A percentile compares a stretch with the other conserved stretches of the same genome.
Conservation (phyloP, 768 basidiomycete species). For the Mrakia blollopis region DNA sequence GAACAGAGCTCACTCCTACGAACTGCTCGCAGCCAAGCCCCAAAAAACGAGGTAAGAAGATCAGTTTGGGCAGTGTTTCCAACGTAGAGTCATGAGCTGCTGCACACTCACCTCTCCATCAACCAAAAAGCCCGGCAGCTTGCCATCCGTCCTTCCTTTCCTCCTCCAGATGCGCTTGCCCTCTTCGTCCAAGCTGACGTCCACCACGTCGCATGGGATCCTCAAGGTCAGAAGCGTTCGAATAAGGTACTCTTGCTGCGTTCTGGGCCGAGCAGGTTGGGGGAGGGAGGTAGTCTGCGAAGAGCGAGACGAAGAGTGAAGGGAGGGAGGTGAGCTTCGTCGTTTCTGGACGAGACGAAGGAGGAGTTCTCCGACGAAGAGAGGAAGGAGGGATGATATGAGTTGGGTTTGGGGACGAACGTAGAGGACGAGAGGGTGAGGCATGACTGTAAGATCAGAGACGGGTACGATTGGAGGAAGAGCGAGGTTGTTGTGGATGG, state of each 20-base stretch:
- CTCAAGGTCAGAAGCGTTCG: slow-evolving; percentile 18
- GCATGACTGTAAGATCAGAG: not conserved
- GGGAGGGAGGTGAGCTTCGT: not conserved
- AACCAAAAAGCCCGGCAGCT: slow-evolving; percentile 26
- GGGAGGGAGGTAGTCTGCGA: slow-evolving; percentile 21
- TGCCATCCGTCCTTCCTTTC: slow-evolving; percentile 30
- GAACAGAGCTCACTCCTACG: not conserved
- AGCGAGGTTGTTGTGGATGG: not conserved
- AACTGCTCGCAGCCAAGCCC: not conserved
- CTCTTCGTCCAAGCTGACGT: slow-evolving; percentile 26
- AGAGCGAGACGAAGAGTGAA: not conserved
- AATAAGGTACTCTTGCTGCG: slow-evolving; percentile 29
- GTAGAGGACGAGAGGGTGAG: not conserved
- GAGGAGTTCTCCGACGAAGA: no score
- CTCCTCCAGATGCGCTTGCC: slow-evolving; percentile 26
- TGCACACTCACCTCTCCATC: slow-evolving; percentile 22
- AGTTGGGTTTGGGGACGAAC: not conserved
- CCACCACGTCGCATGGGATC: slow-evolving; percentile 14
- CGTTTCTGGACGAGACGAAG: not conserved
- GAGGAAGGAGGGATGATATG: no score
- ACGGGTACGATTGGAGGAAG: not conserved
- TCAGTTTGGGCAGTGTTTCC: no score
- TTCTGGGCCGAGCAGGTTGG: slow-evolving; percentile 1
- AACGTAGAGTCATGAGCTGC: not conserved
- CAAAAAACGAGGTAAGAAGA: no score